Evolutionary conservation across 1,284 basidiomycete species (phyloP), one percentile per base, ranked within the genome.

Genomic region (Ganoderma resinaceum): DNA sequence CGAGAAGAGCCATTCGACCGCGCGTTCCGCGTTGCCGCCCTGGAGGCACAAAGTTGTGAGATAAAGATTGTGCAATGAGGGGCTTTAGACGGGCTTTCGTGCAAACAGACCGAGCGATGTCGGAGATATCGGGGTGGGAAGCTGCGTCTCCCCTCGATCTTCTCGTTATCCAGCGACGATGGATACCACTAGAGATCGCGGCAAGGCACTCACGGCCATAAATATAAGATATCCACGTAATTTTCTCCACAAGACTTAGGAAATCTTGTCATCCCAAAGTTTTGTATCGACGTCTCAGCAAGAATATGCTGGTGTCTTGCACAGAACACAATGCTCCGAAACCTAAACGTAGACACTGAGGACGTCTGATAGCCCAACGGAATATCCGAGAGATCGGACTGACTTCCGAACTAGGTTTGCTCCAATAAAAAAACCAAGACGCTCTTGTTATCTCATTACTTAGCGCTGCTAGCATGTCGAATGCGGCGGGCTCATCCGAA

Each of bases 1-100:
- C 70, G 89, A 95, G 82, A 99, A 99, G n/a, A 99, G 82, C 97
- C 97, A 99, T 73, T 98, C 97, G 3, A 99, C 90, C 0, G 97
- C 97, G 31, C 93, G 87, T 74, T 97, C 96, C 0, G 89, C 80
- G 75, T 95, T 88, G 23, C 91, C 91, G 55, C 83, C 84, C 92
- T 96, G 74, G 2, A 46, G 23, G 18, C 18, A 42, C 64, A 26
- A 35, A 38, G 16, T 23, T 43, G 62, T 65, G 18, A 58, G 46
- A 62, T 43, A 29, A 43, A 43, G 38, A 38, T 26, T 42, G n/a
- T 16, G 38, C 55, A 60, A 16, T 23, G 23, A 23, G 23, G 23
- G 37, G 42, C 11, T 37, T 23, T 2, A 58, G 58, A 40, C 23
- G 37, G 20, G n/a, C 29, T 7, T 31, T 20, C 20, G 12, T 8